Evolutionary conservation across 805 yeast genomes (phyloP), one percentile per base, ranked within the genome.

Genomic region (Ogataea siamensis): DNA sequence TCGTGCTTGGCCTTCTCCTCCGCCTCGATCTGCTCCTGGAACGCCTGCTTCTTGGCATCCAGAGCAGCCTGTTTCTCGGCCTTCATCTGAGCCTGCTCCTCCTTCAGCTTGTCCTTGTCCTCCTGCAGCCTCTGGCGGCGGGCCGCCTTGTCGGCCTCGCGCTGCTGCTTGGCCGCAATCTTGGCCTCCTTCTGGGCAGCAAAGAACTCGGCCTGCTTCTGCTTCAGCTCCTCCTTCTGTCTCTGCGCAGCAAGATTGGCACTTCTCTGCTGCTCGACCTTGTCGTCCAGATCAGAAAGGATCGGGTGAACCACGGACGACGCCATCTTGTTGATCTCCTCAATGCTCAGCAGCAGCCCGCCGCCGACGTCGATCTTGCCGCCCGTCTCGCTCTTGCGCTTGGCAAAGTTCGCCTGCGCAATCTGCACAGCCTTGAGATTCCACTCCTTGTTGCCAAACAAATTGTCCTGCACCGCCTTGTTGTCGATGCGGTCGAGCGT

Each of bases 301-400:
- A 91, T 88, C 7, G 99, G 99, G 49, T 75, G 71, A 41, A 93
- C 95, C 54, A 85, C 70, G 32, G 79, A 73, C 43, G 78, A 66
- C 14, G 99, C 98, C 67, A 91, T 75, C 35, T 73, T 73, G 47
- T 86, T 83, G 45, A 93, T 76, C 54, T 89, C 96, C 14, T 69
- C 73, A 43, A 74, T 83, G 26, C 84, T 70, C 73, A 91, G 77
- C 54, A 73, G 76, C 41, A 86, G 70, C 2, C 97, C 98, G 46
- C 95, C 96, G 43, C 99, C 99, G 46, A 91, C 64, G 54, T 87
- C 72, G 51, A 87, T 68, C 58, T 80, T 75, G 47, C 80, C 78
- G 45, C 70, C 68, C 31, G 56, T 37, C 9, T 34, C 43, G 7
- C 43, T 49, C 34, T 73, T 55, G 53, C 91, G 73, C 56, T 76